phyloP scores from a whole-genome alignment of 1,284 basidiomycete genomes.

The Phellinidium pouzarii region DNA sequence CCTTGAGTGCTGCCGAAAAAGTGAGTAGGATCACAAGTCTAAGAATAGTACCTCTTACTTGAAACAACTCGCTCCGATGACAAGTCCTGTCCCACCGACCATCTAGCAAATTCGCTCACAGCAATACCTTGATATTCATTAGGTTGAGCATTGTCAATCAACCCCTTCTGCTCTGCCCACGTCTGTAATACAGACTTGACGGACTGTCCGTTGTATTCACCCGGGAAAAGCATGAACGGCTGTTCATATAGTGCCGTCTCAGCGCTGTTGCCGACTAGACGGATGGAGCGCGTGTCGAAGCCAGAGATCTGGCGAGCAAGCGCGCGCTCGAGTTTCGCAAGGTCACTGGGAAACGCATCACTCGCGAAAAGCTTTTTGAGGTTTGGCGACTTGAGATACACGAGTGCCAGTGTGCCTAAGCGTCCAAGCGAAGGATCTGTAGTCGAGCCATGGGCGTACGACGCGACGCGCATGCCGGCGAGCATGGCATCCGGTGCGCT shows the following conservation, averaged over 20 bases:
- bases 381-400: constrained; percentile 47
- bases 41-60: constrained; percentile 4
- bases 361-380: constrained; percentile 38
- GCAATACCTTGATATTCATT: constrained; percentile 38
- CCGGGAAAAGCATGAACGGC: constrained; percentile 71
- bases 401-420: constrained; percentile 62
- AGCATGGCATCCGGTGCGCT: constrained; percentile 27
- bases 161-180: constrained; percentile 60
- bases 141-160: constrained; percentile 35
- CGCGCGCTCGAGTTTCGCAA: constrained; percentile 67
- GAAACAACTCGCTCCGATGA: constrained; percentile 1
- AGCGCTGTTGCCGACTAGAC: constrained; percentile 35
- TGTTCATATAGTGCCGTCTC: constrained; percentile 73
- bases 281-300: constrained; percentile 68
- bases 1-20: constrained; percentile 2
- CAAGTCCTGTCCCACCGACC: constrained; percentile 47
- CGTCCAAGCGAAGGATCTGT: constrained; percentile 46
- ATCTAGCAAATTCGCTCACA: constrained; percentile 59
- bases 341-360: constrained; percentile 42
- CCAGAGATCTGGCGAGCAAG: constrained; percentile 84
- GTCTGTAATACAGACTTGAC: constrained; percentile 57
- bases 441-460: constrained; percentile 72
- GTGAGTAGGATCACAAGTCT: not conserved
- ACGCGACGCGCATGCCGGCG: constrained; percentile 58
- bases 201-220: constrained; percentile 42